Conservation (phyloP, 176 grass and related monocot species). For the Dactylis glomerata region DNA sequence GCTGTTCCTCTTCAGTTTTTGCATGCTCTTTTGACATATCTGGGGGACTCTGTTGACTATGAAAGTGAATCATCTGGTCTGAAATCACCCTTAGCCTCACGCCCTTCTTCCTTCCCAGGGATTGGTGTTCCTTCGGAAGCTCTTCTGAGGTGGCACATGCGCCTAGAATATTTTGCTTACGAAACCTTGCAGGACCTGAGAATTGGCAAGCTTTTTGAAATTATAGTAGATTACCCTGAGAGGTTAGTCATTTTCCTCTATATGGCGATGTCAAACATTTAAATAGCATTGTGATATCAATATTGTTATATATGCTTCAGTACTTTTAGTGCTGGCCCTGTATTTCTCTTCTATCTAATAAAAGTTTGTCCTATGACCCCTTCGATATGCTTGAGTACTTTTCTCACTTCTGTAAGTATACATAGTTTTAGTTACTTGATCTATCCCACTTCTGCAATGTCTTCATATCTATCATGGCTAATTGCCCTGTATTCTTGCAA, state of each 20-base stretch:
- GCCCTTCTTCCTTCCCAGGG: conserved; percentile 78
- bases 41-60: conserved; percentile 69
- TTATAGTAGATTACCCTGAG: conserved; percentile 99
- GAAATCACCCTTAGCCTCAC: conserved; percentile 83
- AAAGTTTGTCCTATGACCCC: neutral
- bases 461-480: neutral
- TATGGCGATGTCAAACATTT: neutral
- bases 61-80: conserved; percentile 64
- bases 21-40: conserved; percentile 80
- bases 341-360: neutral
- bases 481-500: neutral
- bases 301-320: neutral
- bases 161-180: conserved; percentile 97
- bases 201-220: conserved; percentile 97
- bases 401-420: conserved; percentile 4
- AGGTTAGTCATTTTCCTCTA: conserved; percentile 45
- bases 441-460: neutral
- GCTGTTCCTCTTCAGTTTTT: conserved; percentile 93
- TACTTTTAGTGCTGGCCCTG: neutral
- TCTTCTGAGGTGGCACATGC: conserved; percentile 94
- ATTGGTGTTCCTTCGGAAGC: conserved; percentile 91
- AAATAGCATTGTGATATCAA: conserved; percentile 12
- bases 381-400: neutral
- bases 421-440: conserved; percentile 4
- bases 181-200: conserved; percentile 96